Evolutionary conservation across 331 rosid species (phyloP).

Genomic region (Rhamnella rubrinervis): DNA sequence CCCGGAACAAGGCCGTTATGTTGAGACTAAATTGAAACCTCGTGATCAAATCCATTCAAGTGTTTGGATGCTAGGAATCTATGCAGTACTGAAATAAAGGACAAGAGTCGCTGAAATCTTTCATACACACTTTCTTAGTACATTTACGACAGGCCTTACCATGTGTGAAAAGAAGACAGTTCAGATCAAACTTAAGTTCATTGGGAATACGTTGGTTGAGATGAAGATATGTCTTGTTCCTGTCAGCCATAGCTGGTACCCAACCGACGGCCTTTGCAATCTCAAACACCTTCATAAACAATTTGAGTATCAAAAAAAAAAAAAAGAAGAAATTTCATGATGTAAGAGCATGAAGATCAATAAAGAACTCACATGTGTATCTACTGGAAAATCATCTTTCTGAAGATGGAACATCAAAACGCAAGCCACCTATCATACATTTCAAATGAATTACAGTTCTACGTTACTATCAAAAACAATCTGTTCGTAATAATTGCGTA

Average conservation of each 20-base stretch:
- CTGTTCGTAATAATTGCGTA: neutral
- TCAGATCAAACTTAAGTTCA: constrained; percentile 80
- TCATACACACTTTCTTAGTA: constrained; percentile 48
- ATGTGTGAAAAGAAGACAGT: constrained; percentile 77
- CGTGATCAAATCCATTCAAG: neutral
- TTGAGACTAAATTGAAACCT: constrained; percentile 10
- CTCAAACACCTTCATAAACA: constrained; percentile 65
- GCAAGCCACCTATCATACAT: constrained; percentile 69
- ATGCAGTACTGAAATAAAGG: constrained; percentile 51
- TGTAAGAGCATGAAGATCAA: constrained; percentile 14
- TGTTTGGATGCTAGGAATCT: constrained; percentile 9
- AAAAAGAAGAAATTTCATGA: neutral
- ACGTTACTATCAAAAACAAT: neutral
- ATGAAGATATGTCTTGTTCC: constrained; percentile 81
- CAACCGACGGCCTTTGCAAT: constrained; percentile 76
- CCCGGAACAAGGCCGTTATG: constrained; percentile 6
- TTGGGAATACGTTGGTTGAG: constrained; percentile 80
- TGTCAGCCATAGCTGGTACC: constrained; percentile 75
- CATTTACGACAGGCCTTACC: constrained; percentile 77
- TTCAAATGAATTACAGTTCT: constrained; percentile 10
- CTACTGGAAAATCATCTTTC: constrained; percentile 92
- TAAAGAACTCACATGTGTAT: constrained; percentile 72
- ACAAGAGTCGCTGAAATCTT: constrained; percentile 41
- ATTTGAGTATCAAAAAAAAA: constrained; percentile 1
- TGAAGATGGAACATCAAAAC: constrained; percentile 93